Percentiles rank a stretch among this genome's conserved stretches.
Conservation (phyloP, 306 rosid genomes). For the Inga leiocalycina region DNA sequence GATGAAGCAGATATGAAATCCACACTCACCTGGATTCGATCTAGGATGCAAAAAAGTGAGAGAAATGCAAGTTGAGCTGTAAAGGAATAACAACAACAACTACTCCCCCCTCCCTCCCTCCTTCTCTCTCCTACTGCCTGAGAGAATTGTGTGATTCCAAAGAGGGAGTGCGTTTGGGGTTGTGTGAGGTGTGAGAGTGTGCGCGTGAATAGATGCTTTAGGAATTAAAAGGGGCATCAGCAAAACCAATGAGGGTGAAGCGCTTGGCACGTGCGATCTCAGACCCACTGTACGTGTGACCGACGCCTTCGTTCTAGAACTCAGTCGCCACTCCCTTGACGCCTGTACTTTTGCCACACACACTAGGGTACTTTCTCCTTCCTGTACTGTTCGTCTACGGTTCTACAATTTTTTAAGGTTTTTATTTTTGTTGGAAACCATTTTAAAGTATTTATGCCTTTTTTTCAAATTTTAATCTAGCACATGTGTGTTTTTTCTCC, state of each 20-base stretch:
- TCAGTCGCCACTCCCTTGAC: slow-evolving; percentile 33
- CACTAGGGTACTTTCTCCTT: not conserved
- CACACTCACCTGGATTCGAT: slow-evolving; percentile 53
- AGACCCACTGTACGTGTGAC: slow-evolving; percentile 59
- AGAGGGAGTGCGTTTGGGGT: slow-evolving; percentile 34
- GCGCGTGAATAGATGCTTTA: slow-evolving; percentile 29
- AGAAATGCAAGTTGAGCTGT: slow-evolving; percentile 49
- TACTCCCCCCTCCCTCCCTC: slow-evolving; percentile 1
- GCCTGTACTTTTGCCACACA: slow-evolving; percentile 21
- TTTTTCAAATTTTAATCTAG: too few relatives aligned
- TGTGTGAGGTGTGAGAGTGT: not conserved
- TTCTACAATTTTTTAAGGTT: not conserved
- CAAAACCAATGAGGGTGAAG: slow-evolving; percentile 42
- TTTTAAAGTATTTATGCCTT: too few relatives aligned
- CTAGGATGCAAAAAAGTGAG: slow-evolving; percentile 51
- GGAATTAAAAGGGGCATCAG: slow-evolving; percentile 36
- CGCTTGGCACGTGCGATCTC: slow-evolving; percentile 48
- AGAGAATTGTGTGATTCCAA: slow-evolving; percentile 63
- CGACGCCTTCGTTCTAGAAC: slow-evolving; percentile 55
- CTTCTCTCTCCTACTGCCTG: slow-evolving; percentile 29
- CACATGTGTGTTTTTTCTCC: too few relatives aligned
- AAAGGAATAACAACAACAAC: slow-evolving; percentile 30
- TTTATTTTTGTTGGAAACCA: too few relatives aligned
- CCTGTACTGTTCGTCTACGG: not conserved
- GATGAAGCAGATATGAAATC: slow-evolving; percentile 27